These are phyloP conservation scores for Ceratobasidium sp. DNA, from an alignment of 1,284 basidiomycete genomes.

Conservation along the genomic window DNA sequence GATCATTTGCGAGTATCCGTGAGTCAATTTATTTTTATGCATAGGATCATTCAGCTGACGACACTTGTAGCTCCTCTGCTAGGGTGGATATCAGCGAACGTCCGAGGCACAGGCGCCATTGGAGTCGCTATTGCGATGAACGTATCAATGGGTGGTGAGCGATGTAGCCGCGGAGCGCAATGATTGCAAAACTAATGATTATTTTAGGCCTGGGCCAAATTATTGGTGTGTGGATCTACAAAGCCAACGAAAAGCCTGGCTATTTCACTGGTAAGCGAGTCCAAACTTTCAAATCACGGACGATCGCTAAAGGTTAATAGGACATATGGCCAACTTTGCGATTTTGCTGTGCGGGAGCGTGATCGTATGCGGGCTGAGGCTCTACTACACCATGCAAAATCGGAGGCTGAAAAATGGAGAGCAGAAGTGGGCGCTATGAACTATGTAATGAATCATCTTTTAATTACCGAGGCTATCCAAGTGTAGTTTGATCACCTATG, in stretches of 20 bases:
- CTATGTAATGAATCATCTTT: neutral
- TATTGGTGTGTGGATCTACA: slow-evolving; percentile 58
- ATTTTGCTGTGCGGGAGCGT: slow-evolving; percentile 7
- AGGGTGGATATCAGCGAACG: slow-evolving; percentile 57
- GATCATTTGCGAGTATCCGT: slow-evolving; percentile 54
- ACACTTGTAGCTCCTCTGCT: slow-evolving; percentile 50
- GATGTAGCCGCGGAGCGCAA: neutral
- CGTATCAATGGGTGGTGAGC: slow-evolving; percentile 52
- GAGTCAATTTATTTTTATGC: neutral
- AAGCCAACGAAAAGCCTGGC: slow-evolving; percentile 44
- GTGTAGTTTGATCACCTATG: no score
- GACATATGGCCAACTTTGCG: slow-evolving; percentile 36
- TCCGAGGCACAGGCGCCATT: slow-evolving; percentile 52
- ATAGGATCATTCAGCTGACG: no score
- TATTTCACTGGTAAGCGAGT: slow-evolving; percentile 13
- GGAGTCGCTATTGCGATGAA: slow-evolving; percentile 57
- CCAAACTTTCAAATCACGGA: neutral
- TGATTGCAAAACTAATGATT: neutral
- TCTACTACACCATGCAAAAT: slow-evolving; percentile 13
- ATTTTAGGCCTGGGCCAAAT: slow-evolving; percentile 54
- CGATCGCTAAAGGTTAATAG: neutral
- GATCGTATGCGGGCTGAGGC: slow-evolving; percentile 18
- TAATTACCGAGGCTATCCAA: no score
- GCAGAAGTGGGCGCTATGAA: slow-evolving; percentile 20
- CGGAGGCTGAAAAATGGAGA: neutral